Evolutionary conservation across 352 stramenopile species (phyloP).

Genomic region (Aphanomyces cochlioides): DNA sequence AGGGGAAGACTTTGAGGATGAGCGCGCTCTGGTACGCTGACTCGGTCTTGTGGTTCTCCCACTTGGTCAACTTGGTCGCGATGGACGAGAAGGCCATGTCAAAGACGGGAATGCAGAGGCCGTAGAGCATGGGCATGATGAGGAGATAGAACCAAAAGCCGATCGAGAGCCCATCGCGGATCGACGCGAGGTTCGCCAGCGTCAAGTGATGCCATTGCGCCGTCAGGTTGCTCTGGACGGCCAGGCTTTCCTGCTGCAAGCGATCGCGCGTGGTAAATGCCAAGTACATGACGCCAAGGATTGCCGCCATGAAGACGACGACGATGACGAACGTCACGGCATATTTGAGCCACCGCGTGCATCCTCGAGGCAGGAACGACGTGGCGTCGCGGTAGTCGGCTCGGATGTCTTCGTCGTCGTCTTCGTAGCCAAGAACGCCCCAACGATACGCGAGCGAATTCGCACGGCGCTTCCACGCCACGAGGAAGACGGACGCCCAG

Average conservation of each 20-base stretch:
- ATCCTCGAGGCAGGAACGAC: conserved; percentile 50
- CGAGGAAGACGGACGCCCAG: conserved; percentile 84
- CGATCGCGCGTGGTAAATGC: conserved; percentile 62
- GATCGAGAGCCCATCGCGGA: conserved; percentile 55
- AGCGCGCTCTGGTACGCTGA: conserved; percentile 85
- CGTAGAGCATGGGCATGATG: conserved; percentile 82
- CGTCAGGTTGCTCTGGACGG: conserved; percentile 48
- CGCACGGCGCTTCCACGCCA: conserved; percentile 80
- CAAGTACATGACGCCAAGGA: conserved; percentile 54
- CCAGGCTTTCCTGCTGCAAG: conserved; percentile 14
- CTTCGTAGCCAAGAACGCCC: conserved; percentile 88
- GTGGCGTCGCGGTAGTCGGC: conserved; percentile 71
- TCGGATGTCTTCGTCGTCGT: conserved; percentile 68
- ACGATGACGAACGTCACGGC: conserved; percentile 60
- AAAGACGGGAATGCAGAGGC: conserved; percentile 75
- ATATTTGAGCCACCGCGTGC: conserved; percentile 79
- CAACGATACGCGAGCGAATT: conserved; percentile 81
- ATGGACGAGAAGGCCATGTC: conserved; percentile 80
- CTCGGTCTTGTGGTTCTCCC: conserved; percentile 90
- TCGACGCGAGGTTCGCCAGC: conserved; percentile 48
- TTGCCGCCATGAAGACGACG: conserved; percentile 47
- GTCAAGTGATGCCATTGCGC: conserved; percentile 50
- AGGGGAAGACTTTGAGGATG: conserved; percentile 98
- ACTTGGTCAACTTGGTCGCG: conserved; percentile 90
- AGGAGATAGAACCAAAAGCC: conserved; percentile 85